Conservation (phyloP, 2,329 filamentous ascomycete genomes). For the Cercospora sp. region DNA sequence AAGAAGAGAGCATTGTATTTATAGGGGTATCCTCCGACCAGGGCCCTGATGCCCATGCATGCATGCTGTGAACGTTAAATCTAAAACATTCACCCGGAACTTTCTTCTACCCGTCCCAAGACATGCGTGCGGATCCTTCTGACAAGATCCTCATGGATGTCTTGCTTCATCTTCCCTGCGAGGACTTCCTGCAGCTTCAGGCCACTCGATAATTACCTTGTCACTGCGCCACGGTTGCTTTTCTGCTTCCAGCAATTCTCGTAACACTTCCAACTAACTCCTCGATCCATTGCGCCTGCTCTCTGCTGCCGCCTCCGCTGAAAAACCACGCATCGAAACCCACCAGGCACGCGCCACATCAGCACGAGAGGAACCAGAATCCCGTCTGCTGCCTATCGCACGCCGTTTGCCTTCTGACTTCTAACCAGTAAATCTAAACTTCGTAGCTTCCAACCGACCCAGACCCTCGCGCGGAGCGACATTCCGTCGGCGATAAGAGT, state of each 20-base stretch:
- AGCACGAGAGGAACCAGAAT: not conserved
- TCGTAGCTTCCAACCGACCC: slow-evolving; percentile 79
- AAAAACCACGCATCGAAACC: not conserved
- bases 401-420: slow-evolving; percentile 12
- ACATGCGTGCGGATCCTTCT: not conserved
- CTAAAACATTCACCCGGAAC: not conserved
- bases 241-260: not conserved
- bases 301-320: not conserved
- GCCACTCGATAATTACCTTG: not conserved
- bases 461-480: slow-evolving; percentile 92
- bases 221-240: not conserved
- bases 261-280: not conserved
- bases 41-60: not conserved
- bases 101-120: not conserved
- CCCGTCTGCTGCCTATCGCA: slow-evolving; percentile 6
- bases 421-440: slow-evolving; percentile 69
- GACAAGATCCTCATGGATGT: not conserved
- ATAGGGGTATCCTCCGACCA: not conserved
- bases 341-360: not conserved
- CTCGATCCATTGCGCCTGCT: not conserved
- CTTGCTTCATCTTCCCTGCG: not conserved
- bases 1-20: not conserved
- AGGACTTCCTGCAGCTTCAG: not conserved
- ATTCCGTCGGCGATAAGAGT: slow-evolving; percentile 87
- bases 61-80: not conserved